Base-by-base conservation (phyloP, 441 rosid genomes). In the Arabidopsis lyrata region DNA sequence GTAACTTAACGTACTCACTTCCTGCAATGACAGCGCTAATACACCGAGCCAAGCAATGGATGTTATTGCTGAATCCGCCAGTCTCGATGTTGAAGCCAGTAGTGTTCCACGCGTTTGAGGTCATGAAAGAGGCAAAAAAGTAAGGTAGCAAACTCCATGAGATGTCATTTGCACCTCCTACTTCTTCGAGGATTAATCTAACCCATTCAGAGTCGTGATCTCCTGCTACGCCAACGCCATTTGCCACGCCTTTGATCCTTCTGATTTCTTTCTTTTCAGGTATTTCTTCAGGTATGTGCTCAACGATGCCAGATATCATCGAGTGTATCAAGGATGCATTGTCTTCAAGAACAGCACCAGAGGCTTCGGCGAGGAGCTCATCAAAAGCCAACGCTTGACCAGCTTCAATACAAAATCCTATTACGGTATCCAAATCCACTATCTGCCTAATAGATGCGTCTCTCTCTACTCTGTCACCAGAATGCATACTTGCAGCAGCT, bases 171-270 rank as follows among this genome's bases (percentile, higher is more conserved):
- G 97, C 97, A 57, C 98, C 95, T 34, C 98, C 97, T 48, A 88
- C 96, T 79, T 90, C 98, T 78, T 96, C 97, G 70, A 96, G 81
- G 73, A 89, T 93, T 61, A 89, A 92, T 69, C 93, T 88, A 42
- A 93, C 90, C 98, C 97, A 90, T 79, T 91, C 97, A 15, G 96
- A 90, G 81, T 96, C 97, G 80, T 96, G 99, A 87, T 92, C 91
- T 32, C 77, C 77, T 67, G 82, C 82, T 50, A 86, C 74, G 34
- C 86, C 86, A 69, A 82, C 75, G 73, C 82, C 81, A 66, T 85
- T 92, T 41, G 98, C 98, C 70, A 92, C 95, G 15, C 89, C 84
- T 71, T 86, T 86, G 72, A 91, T 78, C 84, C 96, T 90, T 80
- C 94, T 86, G 73, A 93, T 82, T 80, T 89, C 99, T 81, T 80